Evolutionary conservation across 768 basidiomycete genomes (phyloP).

Genomic region (Hericium rajendrae): DNA sequence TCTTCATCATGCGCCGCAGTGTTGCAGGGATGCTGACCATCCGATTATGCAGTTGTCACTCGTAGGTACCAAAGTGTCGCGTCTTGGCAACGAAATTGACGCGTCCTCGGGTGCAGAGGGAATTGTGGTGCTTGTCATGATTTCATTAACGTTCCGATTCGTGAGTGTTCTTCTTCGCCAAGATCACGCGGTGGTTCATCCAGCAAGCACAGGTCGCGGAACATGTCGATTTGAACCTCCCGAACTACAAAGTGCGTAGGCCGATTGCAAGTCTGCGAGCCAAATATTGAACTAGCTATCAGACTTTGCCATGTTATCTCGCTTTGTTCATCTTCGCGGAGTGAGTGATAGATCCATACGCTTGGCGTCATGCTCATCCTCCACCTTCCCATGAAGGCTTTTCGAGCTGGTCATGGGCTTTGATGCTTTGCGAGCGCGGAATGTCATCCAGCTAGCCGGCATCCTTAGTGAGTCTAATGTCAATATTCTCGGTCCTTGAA

Average conservation of each 20-base stretch:
- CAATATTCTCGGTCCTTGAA: not conserved
- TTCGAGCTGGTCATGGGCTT: constrained; percentile 76
- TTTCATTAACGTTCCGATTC: constrained; percentile 57
- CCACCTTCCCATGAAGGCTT: constrained; percentile 31
- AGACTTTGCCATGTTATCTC: constrained; percentile 81
- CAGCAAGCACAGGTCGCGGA: constrained; percentile 36
- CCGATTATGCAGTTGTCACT: constrained; percentile 32
- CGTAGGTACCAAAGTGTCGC: constrained; percentile 36
- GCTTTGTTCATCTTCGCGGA: constrained; percentile 77
- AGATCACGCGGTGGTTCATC: not conserved
- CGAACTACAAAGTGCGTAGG: constrained; percentile 43
- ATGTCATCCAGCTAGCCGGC: constrained; percentile 69
- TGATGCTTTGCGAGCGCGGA: constrained; percentile 73
- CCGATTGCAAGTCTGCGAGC: not conserved
- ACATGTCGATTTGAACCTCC: constrained; percentile 30
- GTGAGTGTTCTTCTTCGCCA: constrained; percentile 26
- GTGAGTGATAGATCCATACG: constrained; percentile 29
- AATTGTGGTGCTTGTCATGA: constrained; percentile 63
- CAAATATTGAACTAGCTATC: constrained; percentile 4
- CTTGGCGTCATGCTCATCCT: no score
- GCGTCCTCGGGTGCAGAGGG: constrained; percentile 42
- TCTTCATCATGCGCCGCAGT: not conserved
- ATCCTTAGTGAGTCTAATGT: constrained; percentile 43
- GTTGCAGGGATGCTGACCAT: no score
- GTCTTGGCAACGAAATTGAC: not conserved